Percentiles rank a stretch among this genome's conserved stretches.
Evolutionary conservation across 495 filamentous ascomycete genomes (phyloP).

Genomic region (Entonaema liquescens): DNA sequence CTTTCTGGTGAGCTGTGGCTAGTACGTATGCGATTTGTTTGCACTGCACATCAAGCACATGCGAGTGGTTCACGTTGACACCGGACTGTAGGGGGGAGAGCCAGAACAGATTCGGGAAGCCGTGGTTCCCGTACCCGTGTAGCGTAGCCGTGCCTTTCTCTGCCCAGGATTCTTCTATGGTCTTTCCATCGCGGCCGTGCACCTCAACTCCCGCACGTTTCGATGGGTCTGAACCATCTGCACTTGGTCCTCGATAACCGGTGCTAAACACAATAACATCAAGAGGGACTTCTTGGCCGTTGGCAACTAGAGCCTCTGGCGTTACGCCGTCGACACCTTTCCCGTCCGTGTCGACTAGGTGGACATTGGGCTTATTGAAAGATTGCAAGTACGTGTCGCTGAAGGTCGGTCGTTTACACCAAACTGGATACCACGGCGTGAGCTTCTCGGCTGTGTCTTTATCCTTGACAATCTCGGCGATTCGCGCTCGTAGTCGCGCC

Average conservation of each 20-base stretch:
- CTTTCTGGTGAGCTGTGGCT: constrained; percentile 49
- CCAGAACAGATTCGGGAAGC: constrained; percentile 66
- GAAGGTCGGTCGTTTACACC: constrained; percentile 60
- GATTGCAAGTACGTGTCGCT: constrained; percentile 57
- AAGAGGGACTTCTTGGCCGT: constrained; percentile 51
- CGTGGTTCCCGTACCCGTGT: constrained; percentile 55
- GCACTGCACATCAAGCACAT: constrained; percentile 51
- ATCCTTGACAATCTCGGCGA: constrained; percentile 55
- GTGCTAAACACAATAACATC: constrained; percentile 62
- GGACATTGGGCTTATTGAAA: constrained; percentile 56
- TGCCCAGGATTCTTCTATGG: constrained; percentile 56
- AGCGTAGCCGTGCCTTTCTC: constrained; percentile 51
- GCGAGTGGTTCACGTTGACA: constrained; percentile 53
- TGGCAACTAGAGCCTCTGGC: constrained; percentile 48
- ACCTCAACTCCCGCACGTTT: constrained; percentile 50
- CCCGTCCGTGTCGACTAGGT: constrained; percentile 65
- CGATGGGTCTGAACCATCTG: constrained; percentile 46
- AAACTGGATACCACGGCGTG: constrained; percentile 55
- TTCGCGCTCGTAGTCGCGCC: constrained; percentile 47
- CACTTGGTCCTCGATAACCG: constrained; percentile 52
- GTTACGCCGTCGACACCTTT: constrained; percentile 56
- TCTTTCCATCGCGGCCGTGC: constrained; percentile 51
- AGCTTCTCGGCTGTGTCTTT: constrained; percentile 53
- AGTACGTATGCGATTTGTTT: constrained; percentile 58
- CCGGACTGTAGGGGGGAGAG: constrained; percentile 51